These are phyloP conservation scores for Pseudogymnoascus sp. DNA, from an alignment of 2,329 filamentous ascomycete genomes.

Conservation along the genomic window DNA sequence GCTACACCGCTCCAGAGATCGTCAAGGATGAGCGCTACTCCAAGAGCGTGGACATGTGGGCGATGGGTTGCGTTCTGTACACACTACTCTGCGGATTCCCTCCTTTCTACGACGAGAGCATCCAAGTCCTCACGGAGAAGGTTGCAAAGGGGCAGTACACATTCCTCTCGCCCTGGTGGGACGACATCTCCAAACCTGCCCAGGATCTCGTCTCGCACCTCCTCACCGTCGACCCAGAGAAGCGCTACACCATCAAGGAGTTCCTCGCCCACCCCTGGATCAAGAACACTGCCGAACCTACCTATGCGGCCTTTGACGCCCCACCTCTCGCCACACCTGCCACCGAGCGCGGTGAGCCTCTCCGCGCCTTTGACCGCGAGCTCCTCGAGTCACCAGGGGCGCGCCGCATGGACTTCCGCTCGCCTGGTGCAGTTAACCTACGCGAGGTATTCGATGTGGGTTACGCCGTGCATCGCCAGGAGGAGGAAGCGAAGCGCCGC, in stretches of 20 bases:
- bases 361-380: slow-evolving; percentile 51
- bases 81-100: slow-evolving; percentile 96
- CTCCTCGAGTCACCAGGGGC: slow-evolving; percentile 49
- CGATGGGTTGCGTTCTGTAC: slow-evolving; percentile 91
- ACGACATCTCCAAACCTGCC: slow-evolving; percentile 91
- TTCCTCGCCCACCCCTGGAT: slow-evolving; percentile 97
- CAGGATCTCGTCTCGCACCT: slow-evolving; percentile 92
- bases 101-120: slow-evolving; percentile 97
- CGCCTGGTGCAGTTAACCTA: slow-evolving; percentile 87
- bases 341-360: slow-evolving; percentile 29
- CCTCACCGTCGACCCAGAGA: slow-evolving; percentile 87
- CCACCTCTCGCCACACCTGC: slow-evolving; percentile 65
- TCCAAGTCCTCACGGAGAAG: slow-evolving; percentile 94
- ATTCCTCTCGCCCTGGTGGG: slow-evolving; percentile 98
- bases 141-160: slow-evolving; percentile 95
- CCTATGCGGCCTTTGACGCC: slow-evolving; percentile 59
- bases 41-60: slow-evolving; percentile 99
- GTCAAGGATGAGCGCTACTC: slow-evolving; percentile 98
- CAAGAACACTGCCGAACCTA: slow-evolving; percentile 59
- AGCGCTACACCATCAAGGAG: slow-evolving; percentile 86
- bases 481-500: slow-evolving; percentile 87
- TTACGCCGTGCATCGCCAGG: slow-evolving; percentile 95
- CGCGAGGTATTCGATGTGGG: slow-evolving; percentile 96
- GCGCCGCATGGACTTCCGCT: slow-evolving; percentile 84
- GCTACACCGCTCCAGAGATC: slow-evolving; percentile 96